Evolutionary conservation across 2,329 filamentous ascomycete genomes (phyloP), one percentile per base, ranked within the genome.

Genomic region (Pseudogymnoascus sp.): DNA sequence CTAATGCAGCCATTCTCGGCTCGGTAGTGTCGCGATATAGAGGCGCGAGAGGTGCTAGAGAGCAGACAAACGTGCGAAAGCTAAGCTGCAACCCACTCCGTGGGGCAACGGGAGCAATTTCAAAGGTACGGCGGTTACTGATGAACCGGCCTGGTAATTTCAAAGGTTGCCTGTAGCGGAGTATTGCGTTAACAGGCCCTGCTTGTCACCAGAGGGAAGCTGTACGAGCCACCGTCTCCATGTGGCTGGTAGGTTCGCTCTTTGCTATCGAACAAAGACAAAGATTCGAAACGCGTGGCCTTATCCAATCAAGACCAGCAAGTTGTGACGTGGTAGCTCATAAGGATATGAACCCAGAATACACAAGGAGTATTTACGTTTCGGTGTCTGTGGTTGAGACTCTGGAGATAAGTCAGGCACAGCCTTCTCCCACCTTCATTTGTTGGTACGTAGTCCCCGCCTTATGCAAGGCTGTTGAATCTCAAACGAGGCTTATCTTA

Each of bases 381-480:
- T 54, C 25, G 28, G 28, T 34, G 47, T 54, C 16, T 32, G 47
- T 34, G 28, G 47, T 54, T 34, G 47, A 32, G 47, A 54, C 47
- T 50, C 22, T 18, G 28, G 47, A 5, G 20, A 28, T 34, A 54
- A 7, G 28, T 20, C 47, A 54, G 47, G 47, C 28, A 54, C 47
- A 54, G 47, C 47, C 47, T 54, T 54, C 47, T 54, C 47, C 47
- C 47, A 54, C 47, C 39, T 54, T 34, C 47, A 54, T 54, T 54
- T 54, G 47, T 20, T 32, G 47, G 47, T 54, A 54, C 47, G 28
- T 54, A 32, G 47, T 34, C 47, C 47, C 47, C 47, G 47, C 47
- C n/a, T 54, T 54, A 54, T 54, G 47, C 47, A 54, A 54, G 47
- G 47, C 47, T 54, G 47, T 32, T 12, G 47, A 54, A 54, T 54